Conservation (phyloP, 225 moss, liverwort and hornwort genomes). For the Polytrichum formosum region DNA sequence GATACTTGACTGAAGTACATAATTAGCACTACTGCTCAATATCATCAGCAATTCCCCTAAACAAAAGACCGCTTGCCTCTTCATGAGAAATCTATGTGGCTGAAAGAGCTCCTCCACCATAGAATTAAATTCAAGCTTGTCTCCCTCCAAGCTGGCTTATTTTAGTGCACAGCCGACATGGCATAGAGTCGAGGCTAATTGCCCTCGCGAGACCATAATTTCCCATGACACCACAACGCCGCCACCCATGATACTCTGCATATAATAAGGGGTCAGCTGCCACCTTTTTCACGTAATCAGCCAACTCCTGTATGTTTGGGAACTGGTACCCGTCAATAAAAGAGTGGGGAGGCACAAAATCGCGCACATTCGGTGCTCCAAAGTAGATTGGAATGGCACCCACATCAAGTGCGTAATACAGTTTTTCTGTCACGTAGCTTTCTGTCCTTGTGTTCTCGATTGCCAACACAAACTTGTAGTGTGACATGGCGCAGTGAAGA, state of each 20-base stretch:
- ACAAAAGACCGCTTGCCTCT: too few relatives aligned
- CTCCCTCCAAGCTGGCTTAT: conserved; percentile 57
- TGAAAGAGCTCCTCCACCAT: too few relatives aligned
- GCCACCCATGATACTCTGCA: conserved; percentile 71
- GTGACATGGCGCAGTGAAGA: conserved; percentile 69
- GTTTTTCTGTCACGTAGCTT: conserved; percentile 75
- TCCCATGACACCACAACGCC: conserved; percentile 60
- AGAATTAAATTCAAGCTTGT: conserved; percentile 6
- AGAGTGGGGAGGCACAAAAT: conserved; percentile 65
- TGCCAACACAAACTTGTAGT: conserved; percentile 74
- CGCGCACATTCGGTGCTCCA: conserved; percentile 68
- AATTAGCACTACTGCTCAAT: too few relatives aligned
- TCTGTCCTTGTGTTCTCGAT: conserved; percentile 66
- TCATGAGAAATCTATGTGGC: too few relatives aligned
- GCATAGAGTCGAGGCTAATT: conserved; percentile 60
- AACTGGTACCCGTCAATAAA: conserved; percentile 52
- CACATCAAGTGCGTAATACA: conserved; percentile 59
- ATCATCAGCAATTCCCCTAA: too few relatives aligned
- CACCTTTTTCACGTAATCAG: conserved; percentile 53
- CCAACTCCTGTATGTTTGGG: conserved; percentile 36
- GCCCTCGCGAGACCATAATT: conserved; percentile 51
- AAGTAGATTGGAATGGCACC: conserved; percentile 76
- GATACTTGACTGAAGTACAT: too few relatives aligned
- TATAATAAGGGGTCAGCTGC: conserved; percentile 49
- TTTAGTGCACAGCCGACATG: conserved; percentile 64